Evolutionary conservation across 2,329 filamentous ascomycete genomes (phyloP).

Genomic region (Onygenales sp.): DNA sequence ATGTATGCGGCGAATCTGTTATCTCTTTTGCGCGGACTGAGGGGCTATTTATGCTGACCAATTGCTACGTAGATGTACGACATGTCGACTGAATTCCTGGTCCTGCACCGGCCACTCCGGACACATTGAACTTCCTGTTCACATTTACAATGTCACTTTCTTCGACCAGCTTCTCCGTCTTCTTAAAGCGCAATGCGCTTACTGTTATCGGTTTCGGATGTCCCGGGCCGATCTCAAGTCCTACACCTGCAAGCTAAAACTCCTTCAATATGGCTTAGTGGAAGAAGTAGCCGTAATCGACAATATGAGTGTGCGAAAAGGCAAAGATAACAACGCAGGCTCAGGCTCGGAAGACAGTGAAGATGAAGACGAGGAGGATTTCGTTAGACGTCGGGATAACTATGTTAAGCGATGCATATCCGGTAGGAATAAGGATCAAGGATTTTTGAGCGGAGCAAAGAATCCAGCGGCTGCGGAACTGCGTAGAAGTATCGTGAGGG

Average conservation of each 20-base stretch:
- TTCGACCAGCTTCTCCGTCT: conserved; percentile 84
- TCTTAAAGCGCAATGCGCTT: conserved; percentile 77
- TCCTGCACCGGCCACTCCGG: conserved; percentile 87
- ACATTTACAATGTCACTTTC: conserved; percentile 93
- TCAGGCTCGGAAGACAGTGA: conserved; percentile 57
- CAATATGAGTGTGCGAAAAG: conserved; percentile 34
- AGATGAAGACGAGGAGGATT: conserved; percentile 43
- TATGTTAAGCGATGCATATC: conserved; percentile 68
- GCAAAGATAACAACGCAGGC: conserved; percentile 39
- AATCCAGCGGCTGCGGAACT: conserved; percentile 75
- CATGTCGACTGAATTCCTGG: conserved; percentile 74
- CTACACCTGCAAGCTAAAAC: conserved; percentile 72
- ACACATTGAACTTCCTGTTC: conserved; percentile 87
- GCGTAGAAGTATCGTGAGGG: conserved; percentile 65
- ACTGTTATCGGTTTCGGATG: conserved; percentile 80
- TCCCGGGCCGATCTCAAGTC: conserved; percentile 66
- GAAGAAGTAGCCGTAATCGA: conserved; percentile 56
- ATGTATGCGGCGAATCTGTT: conserved; percentile 46
- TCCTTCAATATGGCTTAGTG: conserved; percentile 76
- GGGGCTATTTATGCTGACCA: conserved; percentile 9
- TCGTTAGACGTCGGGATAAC: conserved; percentile 48
- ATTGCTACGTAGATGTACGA: conserved; percentile 60
- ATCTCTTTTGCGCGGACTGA: conserved; percentile 6
- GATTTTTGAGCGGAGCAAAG: conserved; percentile 48
- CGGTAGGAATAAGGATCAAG: conserved; percentile 38